Conservation (phyloP, 805 yeast genomes). For the Wickerhamomyces mucosus region DNA sequence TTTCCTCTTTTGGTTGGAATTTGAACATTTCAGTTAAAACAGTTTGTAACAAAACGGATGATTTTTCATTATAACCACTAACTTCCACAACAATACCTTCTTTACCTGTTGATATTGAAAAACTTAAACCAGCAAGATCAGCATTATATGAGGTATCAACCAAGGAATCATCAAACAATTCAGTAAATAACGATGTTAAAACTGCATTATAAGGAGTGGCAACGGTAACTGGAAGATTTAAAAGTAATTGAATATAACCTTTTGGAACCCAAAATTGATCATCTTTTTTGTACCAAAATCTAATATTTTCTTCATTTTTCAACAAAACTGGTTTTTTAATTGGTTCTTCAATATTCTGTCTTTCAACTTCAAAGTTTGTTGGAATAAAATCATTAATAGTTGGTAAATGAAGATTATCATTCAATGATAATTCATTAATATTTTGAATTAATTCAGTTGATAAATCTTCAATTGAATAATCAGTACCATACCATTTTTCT, state of each 20-base stretch:
- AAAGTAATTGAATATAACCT: constrained; percentile 55
- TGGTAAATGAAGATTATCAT: constrained; percentile 48
- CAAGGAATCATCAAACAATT: constrained; percentile 65
- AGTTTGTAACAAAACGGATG: constrained; percentile 50
- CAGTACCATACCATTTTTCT: constrained; percentile 92
- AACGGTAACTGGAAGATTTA: constrained; percentile 57
- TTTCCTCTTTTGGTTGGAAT: constrained; percentile 40
- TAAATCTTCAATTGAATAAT: constrained; percentile 44
- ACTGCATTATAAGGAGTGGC: constrained; percentile 50
- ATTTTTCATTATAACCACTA: constrained; percentile 78
- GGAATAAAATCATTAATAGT: constrained; percentile 75
- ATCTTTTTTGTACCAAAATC: constrained; percentile 85
- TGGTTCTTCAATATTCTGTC: constrained; percentile 26
- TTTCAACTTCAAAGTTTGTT: constrained; percentile 56
- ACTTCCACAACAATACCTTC: constrained; percentile 65
- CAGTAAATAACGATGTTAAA: constrained; percentile 52
- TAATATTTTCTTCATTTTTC: constrained; percentile 37
- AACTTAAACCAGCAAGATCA: constrained; percentile 64
- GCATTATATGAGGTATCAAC: constrained; percentile 79
- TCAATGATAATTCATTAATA: constrained; percentile 23
- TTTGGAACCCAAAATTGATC: constrained; percentile 86
- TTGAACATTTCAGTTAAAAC: constrained; percentile 44
- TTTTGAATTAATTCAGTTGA: constrained; percentile 27
- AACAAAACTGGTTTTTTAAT: constrained; percentile 53
- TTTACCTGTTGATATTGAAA: constrained; percentile 46